Conservation (phyloP, 306 rosid species). For the Pterocarpus macrocarpus region DNA sequence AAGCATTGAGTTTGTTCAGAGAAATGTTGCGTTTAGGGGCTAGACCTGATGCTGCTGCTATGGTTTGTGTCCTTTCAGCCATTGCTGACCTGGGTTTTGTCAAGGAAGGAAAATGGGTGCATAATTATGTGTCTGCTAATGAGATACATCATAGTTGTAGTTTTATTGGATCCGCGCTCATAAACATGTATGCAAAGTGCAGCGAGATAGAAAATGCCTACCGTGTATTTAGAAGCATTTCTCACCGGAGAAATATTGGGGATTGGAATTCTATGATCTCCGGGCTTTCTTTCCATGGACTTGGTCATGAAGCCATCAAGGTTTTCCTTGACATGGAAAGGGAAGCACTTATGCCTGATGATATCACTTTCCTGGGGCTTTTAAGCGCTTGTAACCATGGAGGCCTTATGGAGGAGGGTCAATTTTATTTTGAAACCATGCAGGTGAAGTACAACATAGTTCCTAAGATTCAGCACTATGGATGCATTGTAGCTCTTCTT, state of each 20-base stretch:
- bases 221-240: slow-evolving; percentile 51
- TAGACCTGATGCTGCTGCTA: slow-evolving; percentile 59
- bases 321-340: slow-evolving; percentile 58
- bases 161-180: slow-evolving; percentile 60
- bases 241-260: slow-evolving; percentile 50
- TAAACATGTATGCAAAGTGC: slow-evolving; percentile 72
- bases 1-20: slow-evolving; percentile 60
- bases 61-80: slow-evolving; percentile 67
- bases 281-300: slow-evolving; percentile 61
- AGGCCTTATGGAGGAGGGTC: slow-evolving; percentile 59
- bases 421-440: slow-evolving; percentile 61
- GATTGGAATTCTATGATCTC: slow-evolving; percentile 69
- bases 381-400: slow-evolving; percentile 70
- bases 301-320: slow-evolving; percentile 57
- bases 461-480: slow-evolving; percentile 63
- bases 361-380: slow-evolving; percentile 63
- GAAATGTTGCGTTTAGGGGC: slow-evolving; percentile 59
- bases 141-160: slow-evolving; percentile 43
- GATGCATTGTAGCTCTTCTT: slow-evolving; percentile 63
- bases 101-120: slow-evolving; percentile 70
- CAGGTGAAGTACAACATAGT: slow-evolving; percentile 58
- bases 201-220: slow-evolving; percentile 64
- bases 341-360: slow-evolving; percentile 53
- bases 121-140: slow-evolving; percentile 48
- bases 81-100: slow-evolving; percentile 65